Evolutionary conservation across 1,284 basidiomycete species (phyloP), one percentile per base, ranked within the genome.

Genomic region (Cryptococcus sp.): DNA sequence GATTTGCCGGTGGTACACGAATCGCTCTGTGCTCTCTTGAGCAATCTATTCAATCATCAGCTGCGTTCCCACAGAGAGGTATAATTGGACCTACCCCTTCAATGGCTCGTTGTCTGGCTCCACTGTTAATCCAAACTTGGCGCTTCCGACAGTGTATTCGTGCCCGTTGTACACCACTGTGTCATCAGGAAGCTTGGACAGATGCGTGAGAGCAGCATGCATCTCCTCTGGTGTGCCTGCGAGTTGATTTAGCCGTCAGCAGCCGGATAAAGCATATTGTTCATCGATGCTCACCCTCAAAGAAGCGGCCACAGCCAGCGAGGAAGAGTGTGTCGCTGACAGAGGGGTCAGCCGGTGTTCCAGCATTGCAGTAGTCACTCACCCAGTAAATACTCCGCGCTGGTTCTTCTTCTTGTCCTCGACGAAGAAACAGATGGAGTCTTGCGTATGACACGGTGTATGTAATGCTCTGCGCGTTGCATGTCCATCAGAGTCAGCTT

Each of bases 361-460:
- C n/a, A 6, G 27, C 7, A 20, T 19, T 6, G 5, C 39, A 13
- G n/a, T 5, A 15, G 45, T 7, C 5, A 52, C 80, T 58, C 35
- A 83, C 82, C 93, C 93, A 0, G 95, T 97, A 78, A 99, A 96
- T 22, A 98, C 91, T 16, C 83, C 89, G 35, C 79, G 76, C 68
- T 82, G 70, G 45, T 87, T 85, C 0, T 86, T 84, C 64, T 85
- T 85, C 40, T 81, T 65, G 79, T 84, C 82, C 42, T 88, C 88
- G 55, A 88, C 83, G 75, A 89, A 85, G 81, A 88, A 98, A 80
- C 91, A 95, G 71, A 95, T 94, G 45, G 92, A 95, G 78, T 98
- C 95, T 73, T 92, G 91, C 1, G 95, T 98, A 76, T 98, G 95
- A 78, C 93, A 96, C 0, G 94, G 95, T 0, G 94, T 99, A 15